These are phyloP conservation scores for Rhododendron ferrugineum DNA, from an alignment of 148 eudicot genomes.

Conservation along the genomic window DNA sequence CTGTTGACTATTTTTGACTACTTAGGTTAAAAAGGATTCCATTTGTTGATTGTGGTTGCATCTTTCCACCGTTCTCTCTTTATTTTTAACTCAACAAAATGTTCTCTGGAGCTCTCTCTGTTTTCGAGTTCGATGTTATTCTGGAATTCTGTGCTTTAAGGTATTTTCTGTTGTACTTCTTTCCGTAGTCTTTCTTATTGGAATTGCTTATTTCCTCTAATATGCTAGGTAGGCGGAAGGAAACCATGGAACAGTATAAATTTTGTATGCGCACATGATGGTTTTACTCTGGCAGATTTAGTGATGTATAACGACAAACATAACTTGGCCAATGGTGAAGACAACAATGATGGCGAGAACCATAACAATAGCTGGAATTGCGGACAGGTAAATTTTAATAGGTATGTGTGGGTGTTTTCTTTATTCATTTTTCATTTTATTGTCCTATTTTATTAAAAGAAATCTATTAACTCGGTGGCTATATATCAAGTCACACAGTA, in stretches of 20 bases:
- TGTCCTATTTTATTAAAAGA: no score
- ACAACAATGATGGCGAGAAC: no score
- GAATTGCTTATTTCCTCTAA: background rate
- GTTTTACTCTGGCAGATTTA: no score
- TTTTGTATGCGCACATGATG: no score
- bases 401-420: no score
- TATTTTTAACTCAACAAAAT: background rate
- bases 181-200: background rate
- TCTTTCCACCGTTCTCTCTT: background rate
- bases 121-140: background rate
- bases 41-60: background rate
- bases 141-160: background rate
- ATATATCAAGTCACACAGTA: no score
- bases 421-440: no score
- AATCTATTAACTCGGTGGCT: no score
- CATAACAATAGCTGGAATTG: no score
- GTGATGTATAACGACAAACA: no score
- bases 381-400: no score
- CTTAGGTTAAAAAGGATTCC: background rate
- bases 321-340: no score
- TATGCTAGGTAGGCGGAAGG: slow-evolving; percentile 77
- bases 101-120: background rate
- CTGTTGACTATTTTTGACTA: background rate
- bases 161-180: background rate
- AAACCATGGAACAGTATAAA: slow-evolving; percentile 98